Evolutionary conservation across 2,329 filamentous ascomycete genomes (phyloP), one percentile per base, ranked within the genome.

Genomic region (Trichoderma endophyticum): DNA sequence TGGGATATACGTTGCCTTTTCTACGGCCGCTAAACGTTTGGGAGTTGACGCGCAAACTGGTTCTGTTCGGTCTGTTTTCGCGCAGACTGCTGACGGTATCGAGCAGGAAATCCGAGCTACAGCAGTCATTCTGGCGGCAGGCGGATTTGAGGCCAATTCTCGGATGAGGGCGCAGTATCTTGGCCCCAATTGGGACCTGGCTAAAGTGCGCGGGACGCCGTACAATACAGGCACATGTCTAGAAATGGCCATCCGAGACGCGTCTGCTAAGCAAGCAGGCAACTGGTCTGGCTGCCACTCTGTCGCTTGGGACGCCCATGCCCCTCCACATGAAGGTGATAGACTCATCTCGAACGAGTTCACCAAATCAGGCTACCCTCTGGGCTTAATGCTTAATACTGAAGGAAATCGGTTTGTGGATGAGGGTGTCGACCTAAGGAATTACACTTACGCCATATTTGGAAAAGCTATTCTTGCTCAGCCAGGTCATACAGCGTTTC

Each of bases 281-380:
- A 43, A 43, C 39, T 43, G 39, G 39, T 88, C 87, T 0, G 90
- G 90, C 0, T 92, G 90, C 75, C 90, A 92, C 76, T 86, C 87
- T 1, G 87, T 88, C 0, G 86, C 86, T 5, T 92, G 90, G 90
- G 90, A 92, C 76, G 88, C 88, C 1, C 86, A 91, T 75, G 86
- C 90, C 0, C 83, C 86, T 0, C 78, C 84, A 0, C 77, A 88
- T 73, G 81, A 81, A 0, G 90, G 90, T 4, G 86, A 91, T 74
- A 84, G 88, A 2, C 80, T 80, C n/a, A 80, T 88, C 2, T 89
- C 90, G 4, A 92, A 92, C 75, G 86, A 91, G 77, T 91, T 86
- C 76, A 92, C 90, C 7, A 92, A 92, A 76, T 90, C 87, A 0
- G 90, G 90, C 1, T 92, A 92, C 74, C 90, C 90, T 0, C 81